phyloP scores from a whole-genome alignment of 1,284 basidiomycete genomes.

The Cutaneotrichosporon cavernicola region DNA sequence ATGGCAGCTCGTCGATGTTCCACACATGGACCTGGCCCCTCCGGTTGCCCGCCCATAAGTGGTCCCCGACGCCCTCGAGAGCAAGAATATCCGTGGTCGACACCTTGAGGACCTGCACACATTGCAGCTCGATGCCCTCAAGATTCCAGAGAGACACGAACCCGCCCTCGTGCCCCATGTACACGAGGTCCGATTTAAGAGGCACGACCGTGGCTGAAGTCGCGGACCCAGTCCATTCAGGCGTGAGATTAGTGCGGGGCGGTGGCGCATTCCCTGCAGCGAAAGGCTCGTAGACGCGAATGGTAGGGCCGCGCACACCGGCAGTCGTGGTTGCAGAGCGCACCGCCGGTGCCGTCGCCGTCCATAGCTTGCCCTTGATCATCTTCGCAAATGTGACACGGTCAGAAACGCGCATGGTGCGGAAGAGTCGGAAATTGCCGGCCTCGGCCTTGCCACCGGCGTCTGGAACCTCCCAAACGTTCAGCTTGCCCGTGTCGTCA shows the following conservation, averaged over 20 bases:
- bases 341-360: conserved; percentile 54
- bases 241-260: conserved; percentile 57
- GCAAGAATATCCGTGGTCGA: conserved; percentile 74
- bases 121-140: conserved; percentile 32
- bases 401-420: conserved; percentile 71
- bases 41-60: conserved; percentile 80
- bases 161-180: conserved; percentile 92
- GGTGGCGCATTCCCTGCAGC: conserved; percentile 52
- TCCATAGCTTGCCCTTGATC: conserved; percentile 76
- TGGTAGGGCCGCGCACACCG: conserved; percentile 63
- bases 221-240: conserved; percentile 65
- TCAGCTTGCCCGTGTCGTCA: conserved; percentile 77
- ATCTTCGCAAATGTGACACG: conserved; percentile 75
- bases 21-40: conserved; percentile 82
- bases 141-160: conserved; percentile 72
- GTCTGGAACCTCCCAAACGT: conserved; percentile 61
- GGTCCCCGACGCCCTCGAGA: conserved; percentile 73
- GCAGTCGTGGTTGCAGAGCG: conserved; percentile 49
- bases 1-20: conserved; percentile 67
- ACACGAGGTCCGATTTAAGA: conserved; percentile 65
- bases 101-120: conserved; percentile 61
- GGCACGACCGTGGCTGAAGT: conserved; percentile 77
- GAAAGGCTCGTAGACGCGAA: conserved; percentile 71
- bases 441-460: conserved; percentile 24
- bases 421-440: conserved; percentile 55